Percentiles rank a stretch among this genome's conserved stretches.
Evolutionary conservation across 106 monocot species (phyloP).

Genomic region (Agapanthus africanus): DNA sequence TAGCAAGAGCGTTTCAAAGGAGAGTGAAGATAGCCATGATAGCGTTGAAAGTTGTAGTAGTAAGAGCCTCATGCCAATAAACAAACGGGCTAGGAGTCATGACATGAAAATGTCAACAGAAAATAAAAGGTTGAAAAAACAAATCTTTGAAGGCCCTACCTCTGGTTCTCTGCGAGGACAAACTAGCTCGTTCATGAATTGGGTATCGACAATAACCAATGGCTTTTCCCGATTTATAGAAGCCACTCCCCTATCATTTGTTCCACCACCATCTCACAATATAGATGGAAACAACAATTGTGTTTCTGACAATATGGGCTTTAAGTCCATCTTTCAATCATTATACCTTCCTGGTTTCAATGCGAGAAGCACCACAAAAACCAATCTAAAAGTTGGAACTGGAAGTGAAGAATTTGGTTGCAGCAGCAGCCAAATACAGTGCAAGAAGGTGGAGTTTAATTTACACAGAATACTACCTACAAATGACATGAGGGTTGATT

Average conservation of each 20-base stretch:
- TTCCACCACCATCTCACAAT: slow-evolving; percentile 7
- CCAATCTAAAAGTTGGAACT: not conserved
- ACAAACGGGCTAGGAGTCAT: slow-evolving; percentile 30
- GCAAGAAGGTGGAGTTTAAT: slow-evolving; percentile 5
- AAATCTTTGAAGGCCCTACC: slow-evolving; percentile 10
- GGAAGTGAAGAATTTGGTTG: not conserved
- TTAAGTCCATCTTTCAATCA: slow-evolving; percentile 45
- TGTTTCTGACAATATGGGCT: slow-evolving; percentile 21
- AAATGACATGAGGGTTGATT: slow-evolving; percentile 3
- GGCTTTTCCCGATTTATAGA: slow-evolving; percentile 16
- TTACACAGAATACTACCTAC: slow-evolving; percentile 13
- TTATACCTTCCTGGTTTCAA: slow-evolving; percentile 24
- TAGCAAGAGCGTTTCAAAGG: slow-evolving; percentile 17
- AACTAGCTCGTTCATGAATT: slow-evolving; percentile 77
- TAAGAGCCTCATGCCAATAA: slow-evolving; percentile 19
- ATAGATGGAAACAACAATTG: slow-evolving; percentile 3
- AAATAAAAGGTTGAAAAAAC: slow-evolving; percentile 32
- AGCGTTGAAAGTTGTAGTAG: slow-evolving; percentile 58
- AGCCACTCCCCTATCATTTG: slow-evolving; percentile 12
- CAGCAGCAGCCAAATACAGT: not conserved
- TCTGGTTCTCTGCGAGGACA: slow-evolving; percentile 16
- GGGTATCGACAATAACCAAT: slow-evolving; percentile 52
- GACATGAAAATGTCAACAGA: slow-evolving; percentile 10
- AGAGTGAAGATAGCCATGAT: slow-evolving; percentile 37
- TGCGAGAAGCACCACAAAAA: not conserved